A percentile compares a stretch with the other conserved stretches of the same genome.
These are phyloP conservation scores for Thraustochytrium sp. DNA, from an alignment of 352 stramenopile species.

Conservation along the genomic window DNA sequence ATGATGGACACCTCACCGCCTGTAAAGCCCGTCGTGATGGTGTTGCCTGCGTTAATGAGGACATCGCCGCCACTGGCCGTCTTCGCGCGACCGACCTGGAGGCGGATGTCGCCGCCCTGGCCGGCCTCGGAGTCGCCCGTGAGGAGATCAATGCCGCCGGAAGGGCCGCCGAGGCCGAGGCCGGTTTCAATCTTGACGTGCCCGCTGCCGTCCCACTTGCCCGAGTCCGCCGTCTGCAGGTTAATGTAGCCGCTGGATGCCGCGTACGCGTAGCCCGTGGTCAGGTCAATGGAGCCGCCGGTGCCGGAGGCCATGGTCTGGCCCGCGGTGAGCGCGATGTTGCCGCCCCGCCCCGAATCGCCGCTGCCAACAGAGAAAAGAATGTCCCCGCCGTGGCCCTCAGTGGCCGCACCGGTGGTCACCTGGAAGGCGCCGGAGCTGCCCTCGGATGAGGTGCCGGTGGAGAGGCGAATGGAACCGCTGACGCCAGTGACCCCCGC, in stretches of 20 bases:
- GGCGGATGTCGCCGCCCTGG: slow-evolving; percentile 53
- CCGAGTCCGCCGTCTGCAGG: slow-evolving; percentile 3
- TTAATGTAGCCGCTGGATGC: slow-evolving; percentile 46
- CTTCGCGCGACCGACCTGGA: slow-evolving; percentile 50
- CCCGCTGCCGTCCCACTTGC: slow-evolving; percentile 50
- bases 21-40: slow-evolving; percentile 25
- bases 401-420: not conserved
- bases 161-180: slow-evolving; percentile 42
- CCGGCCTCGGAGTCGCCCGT: slow-evolving; percentile 54
- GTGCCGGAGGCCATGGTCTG: slow-evolving; percentile 49
- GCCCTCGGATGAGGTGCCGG: slow-evolving; percentile 58
- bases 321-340: slow-evolving; percentile 13
- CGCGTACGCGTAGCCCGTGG: slow-evolving; percentile 57
- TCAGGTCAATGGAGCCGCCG: slow-evolving; percentile 65
- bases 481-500: slow-evolving; percentile 68
- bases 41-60: slow-evolving; percentile 50
- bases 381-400: slow-evolving; percentile 41
- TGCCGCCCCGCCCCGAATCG: slow-evolving; percentile 12
- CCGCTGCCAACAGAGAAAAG: slow-evolving; percentile 23
- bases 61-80: slow-evolving; percentile 51
- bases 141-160: slow-evolving; percentile 55
- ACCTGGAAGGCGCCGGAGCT: slow-evolving; percentile 62
- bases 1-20: not conserved
- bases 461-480: slow-evolving; percentile 62
- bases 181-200: slow-evolving; percentile 56